Evolutionary conservation across 305 asterid species (phyloP).

Genomic region (Andrographis paniculata): DNA sequence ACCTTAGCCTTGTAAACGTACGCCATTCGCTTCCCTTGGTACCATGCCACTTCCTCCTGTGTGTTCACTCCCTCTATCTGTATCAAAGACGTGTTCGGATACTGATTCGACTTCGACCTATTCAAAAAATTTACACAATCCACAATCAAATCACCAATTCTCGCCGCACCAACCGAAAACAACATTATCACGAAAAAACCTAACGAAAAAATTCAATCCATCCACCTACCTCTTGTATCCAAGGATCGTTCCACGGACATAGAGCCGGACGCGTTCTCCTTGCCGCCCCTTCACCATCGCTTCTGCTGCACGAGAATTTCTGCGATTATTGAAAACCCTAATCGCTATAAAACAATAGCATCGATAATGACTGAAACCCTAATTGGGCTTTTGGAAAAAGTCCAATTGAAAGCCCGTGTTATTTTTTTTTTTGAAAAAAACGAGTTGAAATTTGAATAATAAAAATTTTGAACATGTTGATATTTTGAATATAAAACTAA

Average conservation of each 20-base stretch:
- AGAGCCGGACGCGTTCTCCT: constrained; percentile 63
- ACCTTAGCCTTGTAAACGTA: constrained; percentile 65
- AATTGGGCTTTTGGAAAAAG: too few relatives aligned
- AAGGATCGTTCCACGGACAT: constrained; percentile 37
- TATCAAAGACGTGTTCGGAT: constrained; percentile 53
- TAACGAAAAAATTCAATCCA: neutral
- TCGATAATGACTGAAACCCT: too few relatives aligned
- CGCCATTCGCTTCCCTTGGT: constrained; percentile 54
- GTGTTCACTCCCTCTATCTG: constrained; percentile 69
- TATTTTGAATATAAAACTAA: too few relatives aligned
- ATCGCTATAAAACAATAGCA: too few relatives aligned
- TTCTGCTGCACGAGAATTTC: neutral
- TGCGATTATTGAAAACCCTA: too few relatives aligned
- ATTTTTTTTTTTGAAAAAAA: too few relatives aligned
- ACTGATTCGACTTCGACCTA: constrained; percentile 72
- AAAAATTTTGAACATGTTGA: too few relatives aligned
- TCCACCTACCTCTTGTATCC: constrained; percentile 43
- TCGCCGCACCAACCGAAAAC: neutral
- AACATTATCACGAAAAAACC: neutral
- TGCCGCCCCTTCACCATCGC: constrained; percentile 49
- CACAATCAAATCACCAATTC: neutral
- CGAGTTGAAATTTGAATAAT: too few relatives aligned
- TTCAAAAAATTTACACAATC: too few relatives aligned
- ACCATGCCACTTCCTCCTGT: constrained; percentile 56
- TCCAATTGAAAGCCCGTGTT: too few relatives aligned